phyloP scores from a whole-genome alignment of 768 basidiomycete species.

The Pleurotus eryngii region DNA sequence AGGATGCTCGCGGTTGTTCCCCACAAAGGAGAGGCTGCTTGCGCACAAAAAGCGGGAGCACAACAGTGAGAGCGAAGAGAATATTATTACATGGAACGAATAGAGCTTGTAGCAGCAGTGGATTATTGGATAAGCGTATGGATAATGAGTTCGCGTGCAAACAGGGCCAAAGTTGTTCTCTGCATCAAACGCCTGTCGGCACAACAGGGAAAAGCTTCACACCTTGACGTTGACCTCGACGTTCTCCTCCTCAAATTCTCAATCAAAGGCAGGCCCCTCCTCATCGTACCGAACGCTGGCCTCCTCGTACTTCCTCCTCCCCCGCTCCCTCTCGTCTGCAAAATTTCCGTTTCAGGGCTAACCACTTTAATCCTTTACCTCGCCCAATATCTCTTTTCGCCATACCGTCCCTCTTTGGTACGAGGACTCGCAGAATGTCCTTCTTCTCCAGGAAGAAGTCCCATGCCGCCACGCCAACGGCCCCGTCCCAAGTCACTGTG shows the following conservation, averaged over 20 bases:
- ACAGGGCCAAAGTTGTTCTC: conserved; percentile 3
- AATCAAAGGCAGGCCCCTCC: background rate
- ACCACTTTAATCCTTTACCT: conserved; percentile 1
- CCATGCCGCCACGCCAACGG: conserved; percentile 42
- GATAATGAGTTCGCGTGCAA: conserved; percentile 2
- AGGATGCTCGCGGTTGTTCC: conserved; percentile 74
- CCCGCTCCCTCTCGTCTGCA: background rate
- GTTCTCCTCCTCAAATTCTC: background rate
- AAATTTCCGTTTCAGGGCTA: background rate
- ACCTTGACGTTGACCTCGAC: too few species aligned
- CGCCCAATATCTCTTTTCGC: conserved; percentile 13
- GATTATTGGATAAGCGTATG: background rate
- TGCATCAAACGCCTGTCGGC: conserved; percentile 2
- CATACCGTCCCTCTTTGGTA: conserved; percentile 67
- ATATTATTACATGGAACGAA: conserved; percentile 75
- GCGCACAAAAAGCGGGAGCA: conserved; percentile 74
- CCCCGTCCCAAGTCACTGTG: conserved; percentile 46
- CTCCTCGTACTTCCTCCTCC: background rate
- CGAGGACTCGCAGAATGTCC: conserved; percentile 78
- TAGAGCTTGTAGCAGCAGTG: conserved; percentile 8
- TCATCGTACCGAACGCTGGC: conserved; percentile 2
- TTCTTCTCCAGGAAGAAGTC: conserved; percentile 92
- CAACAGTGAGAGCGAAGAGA: conserved; percentile 45
- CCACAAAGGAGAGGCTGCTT: conserved; percentile 65
- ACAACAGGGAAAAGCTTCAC: too few species aligned